Percentiles rank a stretch among this genome's conserved stretches.
These are phyloP conservation scores for Rosa rugosa DNA, from an alignment of 306 rosid species.

Conservation along the genomic window DNA sequence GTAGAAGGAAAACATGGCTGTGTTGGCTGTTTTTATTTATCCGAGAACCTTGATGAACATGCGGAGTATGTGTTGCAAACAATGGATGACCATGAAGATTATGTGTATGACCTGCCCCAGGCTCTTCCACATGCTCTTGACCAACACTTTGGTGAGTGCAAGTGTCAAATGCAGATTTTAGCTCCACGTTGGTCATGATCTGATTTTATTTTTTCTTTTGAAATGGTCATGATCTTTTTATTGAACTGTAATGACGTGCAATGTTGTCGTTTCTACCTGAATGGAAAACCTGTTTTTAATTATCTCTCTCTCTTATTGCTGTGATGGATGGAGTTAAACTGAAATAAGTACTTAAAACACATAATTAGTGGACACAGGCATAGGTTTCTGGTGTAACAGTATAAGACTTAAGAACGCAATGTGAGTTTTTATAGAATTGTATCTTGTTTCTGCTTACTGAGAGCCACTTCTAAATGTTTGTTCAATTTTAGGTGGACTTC, in stretches of 20 bases:
- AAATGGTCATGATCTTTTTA: background rate
- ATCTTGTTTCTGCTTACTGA: conserved; percentile 19
- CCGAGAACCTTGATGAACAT: conserved; percentile 75
- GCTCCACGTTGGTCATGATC: background rate
- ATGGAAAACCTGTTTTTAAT: conserved; percentile 1
- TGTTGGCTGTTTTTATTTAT: conserved; percentile 77
- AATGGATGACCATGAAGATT: conserved; percentile 42
- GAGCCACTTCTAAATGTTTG: conserved; percentile 15
- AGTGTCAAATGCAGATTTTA: conserved; percentile 12
- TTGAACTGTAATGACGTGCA: background rate
- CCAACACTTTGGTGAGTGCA: conserved; percentile 65
- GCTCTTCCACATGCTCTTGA: conserved; percentile 55
- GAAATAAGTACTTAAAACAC: background rate
- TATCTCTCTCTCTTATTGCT: background rate
- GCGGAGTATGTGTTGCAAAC: conserved; percentile 49
- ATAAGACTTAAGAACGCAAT: background rate
- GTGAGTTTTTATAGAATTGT: background rate
- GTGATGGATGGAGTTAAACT: background rate
- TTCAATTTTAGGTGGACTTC: conserved; percentile 55
- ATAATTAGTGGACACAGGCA: background rate
- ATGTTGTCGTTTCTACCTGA: background rate
- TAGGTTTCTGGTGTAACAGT: background rate
- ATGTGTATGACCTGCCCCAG: conserved; percentile 55
- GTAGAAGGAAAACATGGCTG: conserved; percentile 68
- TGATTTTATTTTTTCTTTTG: too few species aligned